These are phyloP conservation scores for Terana coerulea DNA, from an alignment of 768 basidiomycete species.

Conservation along the genomic window DNA sequence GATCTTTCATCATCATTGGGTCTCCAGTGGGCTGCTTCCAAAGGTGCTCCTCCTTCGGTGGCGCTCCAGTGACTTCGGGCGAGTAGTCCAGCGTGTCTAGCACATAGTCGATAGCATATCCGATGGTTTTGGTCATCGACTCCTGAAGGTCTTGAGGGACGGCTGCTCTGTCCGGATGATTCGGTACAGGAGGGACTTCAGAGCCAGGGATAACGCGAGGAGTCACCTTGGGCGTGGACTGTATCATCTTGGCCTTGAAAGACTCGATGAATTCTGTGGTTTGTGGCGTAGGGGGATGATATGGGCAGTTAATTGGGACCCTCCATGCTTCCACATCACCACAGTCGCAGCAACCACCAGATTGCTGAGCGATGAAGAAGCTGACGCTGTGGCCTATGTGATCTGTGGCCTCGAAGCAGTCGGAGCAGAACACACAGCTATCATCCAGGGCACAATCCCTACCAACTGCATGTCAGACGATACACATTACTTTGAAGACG, in stretches of 20 bases:
- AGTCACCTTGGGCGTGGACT: constrained; percentile 29
- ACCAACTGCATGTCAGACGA: neutral
- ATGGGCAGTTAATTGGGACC: constrained; percentile 58
- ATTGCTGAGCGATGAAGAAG: constrained; percentile 90
- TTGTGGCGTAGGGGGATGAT: constrained; percentile 57
- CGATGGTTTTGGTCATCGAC: constrained; percentile 70
- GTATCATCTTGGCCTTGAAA: constrained; percentile 21
- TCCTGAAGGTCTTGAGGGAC: constrained; percentile 67
- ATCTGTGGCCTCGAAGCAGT: constrained; percentile 86
- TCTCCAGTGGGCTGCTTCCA: constrained; percentile 73
- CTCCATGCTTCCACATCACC: constrained; percentile 91
- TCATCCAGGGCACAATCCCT: constrained; percentile 92
- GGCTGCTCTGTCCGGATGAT: constrained; percentile 53
- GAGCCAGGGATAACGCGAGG: constrained; percentile 38
- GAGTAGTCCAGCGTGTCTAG: constrained; percentile 81
- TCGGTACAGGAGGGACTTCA: constrained; percentile 56
- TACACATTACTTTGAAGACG: neutral
- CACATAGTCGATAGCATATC: constrained; percentile 76
- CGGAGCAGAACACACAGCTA: constrained; percentile 84
- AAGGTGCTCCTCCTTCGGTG: constrained; percentile 62
- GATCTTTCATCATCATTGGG: constrained; percentile 67
- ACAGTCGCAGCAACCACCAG: constrained; percentile 93
- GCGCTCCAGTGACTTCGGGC: constrained; percentile 72
- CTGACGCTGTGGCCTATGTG: constrained; percentile 88
- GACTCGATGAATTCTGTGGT: constrained; percentile 27